Evolutionary conservation across 768 basidiomycete genomes (phyloP), one percentile per base, ranked within the genome.

Genomic region (Mycena capillaripes): DNA sequence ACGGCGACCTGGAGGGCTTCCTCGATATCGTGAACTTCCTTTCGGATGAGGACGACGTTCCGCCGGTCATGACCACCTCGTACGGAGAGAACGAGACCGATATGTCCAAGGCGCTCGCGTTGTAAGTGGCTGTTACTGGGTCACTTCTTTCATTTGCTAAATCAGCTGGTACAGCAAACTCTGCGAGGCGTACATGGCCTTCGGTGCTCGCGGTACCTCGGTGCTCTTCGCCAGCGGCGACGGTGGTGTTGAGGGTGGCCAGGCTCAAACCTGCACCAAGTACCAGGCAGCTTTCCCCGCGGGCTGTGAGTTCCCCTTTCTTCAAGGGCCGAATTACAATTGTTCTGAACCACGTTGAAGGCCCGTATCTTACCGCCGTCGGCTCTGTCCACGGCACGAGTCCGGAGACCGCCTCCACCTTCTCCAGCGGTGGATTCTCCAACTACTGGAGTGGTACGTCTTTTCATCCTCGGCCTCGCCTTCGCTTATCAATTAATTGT

Each of bases 41-140:
- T 57, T 80, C 89, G 2, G 79, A 59, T 2, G 84, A 88, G 72
- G 68, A 76, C 4, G 82, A 80, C 4, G 85, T 92, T 38, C 90
- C 92, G 0, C 90, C 90, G 74, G 89, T 89, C 3, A 84, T 91
- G 71, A 67, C 87, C 2, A 92, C 91, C 2, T 90, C 89, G 1
- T 93, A 91, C 67, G 90, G 90, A 19, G 91, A 93, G 72, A 89
- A 93, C 66, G 91, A 89, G 75, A 67, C 69, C 86, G 89, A 78
- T 83, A 85, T 52, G 87, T 86, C 65, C 53, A 66, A 67, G 66
- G 79, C 77, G 2, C 42, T 67, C 40, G 50, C 60, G 9, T 57
- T 66, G 71, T 66, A 27, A 23, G 69, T 57, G 32, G 59, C 50
- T 40, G 2, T 21, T 21, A n/a, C 38, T 38, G 11, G 11, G 38